Evolutionary conservation across 495 filamentous ascomycete species (phyloP).

Genomic region (Talaromyces proteolyticus): DNA sequence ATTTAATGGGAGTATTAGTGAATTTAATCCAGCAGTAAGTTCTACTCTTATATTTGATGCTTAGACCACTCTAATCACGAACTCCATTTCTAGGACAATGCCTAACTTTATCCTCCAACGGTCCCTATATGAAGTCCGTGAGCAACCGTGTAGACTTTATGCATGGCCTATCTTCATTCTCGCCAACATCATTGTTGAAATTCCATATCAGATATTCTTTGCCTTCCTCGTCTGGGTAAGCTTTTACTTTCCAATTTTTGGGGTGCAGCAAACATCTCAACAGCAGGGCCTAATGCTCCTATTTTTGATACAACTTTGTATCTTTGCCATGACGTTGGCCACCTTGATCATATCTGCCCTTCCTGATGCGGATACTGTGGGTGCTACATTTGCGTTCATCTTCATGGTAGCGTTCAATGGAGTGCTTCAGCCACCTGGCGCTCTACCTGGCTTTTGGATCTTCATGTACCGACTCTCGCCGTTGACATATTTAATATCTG

Average conservation of each 20-base stretch:
- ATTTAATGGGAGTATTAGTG: slow-evolving; percentile 51
- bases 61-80: not conserved
- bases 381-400: slow-evolving; percentile 53
- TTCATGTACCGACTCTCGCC: slow-evolving; percentile 53
- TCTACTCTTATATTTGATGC: not conserved
- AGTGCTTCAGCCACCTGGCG: slow-evolving; percentile 45
- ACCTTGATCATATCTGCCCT: slow-evolving; percentile 45
- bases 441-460: slow-evolving; percentile 50
- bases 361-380: slow-evolving; percentile 50
- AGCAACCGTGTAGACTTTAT: slow-evolving; percentile 64
- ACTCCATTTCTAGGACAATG: slow-evolving; percentile 47
- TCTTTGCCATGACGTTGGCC: slow-evolving; percentile 67
- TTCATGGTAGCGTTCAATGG: slow-evolving; percentile 59
- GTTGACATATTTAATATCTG: slow-evolving; percentile 52
- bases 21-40: slow-evolving; percentile 43
- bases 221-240: slow-evolving; percentile 52
- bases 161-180: slow-evolving; percentile 66
- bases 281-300: slow-evolving; percentile 44
- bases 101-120: slow-evolving; percentile 63
- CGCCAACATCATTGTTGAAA: slow-evolving; percentile 63
- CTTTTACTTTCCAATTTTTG: slow-evolving; percentile 56
- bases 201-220: slow-evolving; percentile 61
- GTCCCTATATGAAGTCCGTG: slow-evolving; percentile 63
- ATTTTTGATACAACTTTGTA: slow-evolving; percentile 58
- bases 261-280: slow-evolving; percentile 26